Evolutionary conservation across 2,329 filamentous ascomycete genomes (phyloP).

Genomic region (Coniochaeta hoffmannii): DNA sequence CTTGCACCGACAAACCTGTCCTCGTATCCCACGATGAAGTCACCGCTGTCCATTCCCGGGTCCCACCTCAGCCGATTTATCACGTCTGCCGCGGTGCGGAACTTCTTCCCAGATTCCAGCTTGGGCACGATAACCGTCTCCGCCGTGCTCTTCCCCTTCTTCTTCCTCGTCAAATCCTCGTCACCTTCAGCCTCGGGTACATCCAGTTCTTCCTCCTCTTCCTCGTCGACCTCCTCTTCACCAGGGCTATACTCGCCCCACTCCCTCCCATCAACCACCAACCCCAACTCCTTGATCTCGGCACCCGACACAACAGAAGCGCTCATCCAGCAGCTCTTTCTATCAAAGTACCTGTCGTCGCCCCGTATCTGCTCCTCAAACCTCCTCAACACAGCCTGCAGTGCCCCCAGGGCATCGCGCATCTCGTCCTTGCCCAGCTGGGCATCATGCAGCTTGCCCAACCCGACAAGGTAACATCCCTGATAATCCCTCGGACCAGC

Average conservation of each 20-base stretch:
- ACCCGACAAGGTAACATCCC: conserved; percentile 54
- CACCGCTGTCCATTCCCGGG: conserved; percentile 37
- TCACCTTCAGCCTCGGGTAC: not conserved
- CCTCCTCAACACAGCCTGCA: conserved; percentile 35
- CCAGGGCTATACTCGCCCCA: conserved; percentile 39
- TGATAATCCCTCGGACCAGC: conserved; percentile 39
- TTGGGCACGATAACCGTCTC: conserved; percentile 9
- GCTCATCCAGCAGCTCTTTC: conserved; percentile 40
- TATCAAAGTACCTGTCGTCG: conserved; percentile 41
- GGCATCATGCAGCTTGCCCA: conserved; percentile 26
- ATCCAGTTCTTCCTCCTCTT: conserved; percentile 17
- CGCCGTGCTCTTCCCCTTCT: conserved; percentile 9
- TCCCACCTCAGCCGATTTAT: conserved; percentile 56
- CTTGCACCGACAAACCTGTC: conserved; percentile 49
- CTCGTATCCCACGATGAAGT: conserved; percentile 54
- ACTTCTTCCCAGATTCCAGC: conserved; percentile 32
- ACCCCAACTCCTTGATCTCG: conserved; percentile 32
- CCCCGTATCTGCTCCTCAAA: conserved; percentile 41
- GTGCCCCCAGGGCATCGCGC: conserved; percentile 30
- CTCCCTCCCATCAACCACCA: conserved; percentile 37
- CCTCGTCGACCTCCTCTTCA: conserved; percentile 30
- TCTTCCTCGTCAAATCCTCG: conserved; percentile 6
- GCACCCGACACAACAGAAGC: conserved; percentile 27
- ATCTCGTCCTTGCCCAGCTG: conserved; percentile 28
- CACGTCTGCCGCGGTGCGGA: conserved; percentile 51